Evolutionary conservation across 805 yeast species (phyloP).

Genomic region (Teunomyces atbi): DNA sequence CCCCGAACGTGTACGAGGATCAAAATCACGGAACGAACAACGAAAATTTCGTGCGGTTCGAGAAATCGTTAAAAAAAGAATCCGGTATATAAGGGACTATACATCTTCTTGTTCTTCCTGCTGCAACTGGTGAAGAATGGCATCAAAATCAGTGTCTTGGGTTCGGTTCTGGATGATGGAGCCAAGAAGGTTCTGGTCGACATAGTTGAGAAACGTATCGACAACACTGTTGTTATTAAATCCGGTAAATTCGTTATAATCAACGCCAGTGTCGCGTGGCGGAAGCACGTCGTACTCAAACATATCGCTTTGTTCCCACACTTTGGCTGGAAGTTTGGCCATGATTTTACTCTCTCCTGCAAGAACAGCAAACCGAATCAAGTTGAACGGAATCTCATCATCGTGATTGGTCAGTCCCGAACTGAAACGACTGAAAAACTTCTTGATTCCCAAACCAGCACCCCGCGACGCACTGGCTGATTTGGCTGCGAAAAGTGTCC

Average conservation of each 20-base stretch:
- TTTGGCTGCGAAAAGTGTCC: conserved; percentile 9
- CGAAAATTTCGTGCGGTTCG: not conserved
- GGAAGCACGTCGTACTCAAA: conserved; percentile 75
- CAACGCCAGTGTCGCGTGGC: conserved; percentile 40
- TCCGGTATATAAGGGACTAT: not conserved
- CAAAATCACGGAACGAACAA: not conserved
- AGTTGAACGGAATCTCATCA: conserved; percentile 53
- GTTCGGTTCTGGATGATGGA: conserved; percentile 38
- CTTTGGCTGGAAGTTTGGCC: conserved; percentile 62
- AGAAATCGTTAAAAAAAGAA: not conserved
- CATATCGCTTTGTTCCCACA: conserved; percentile 62
- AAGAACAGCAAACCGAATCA: conserved; percentile 64
- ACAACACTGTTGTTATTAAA: conserved; percentile 16
- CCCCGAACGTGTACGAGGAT: not conserved
- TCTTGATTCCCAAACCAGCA: conserved; percentile 11
- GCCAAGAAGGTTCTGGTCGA: conserved; percentile 47
- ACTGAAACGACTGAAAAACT: conserved; percentile 11
- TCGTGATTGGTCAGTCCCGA: conserved; percentile 12
- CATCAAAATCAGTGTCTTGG: conserved; percentile 17
- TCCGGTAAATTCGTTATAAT: conserved; percentile 41
- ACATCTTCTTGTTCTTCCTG: conserved; percentile 10
- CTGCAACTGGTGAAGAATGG: conserved; percentile 21
- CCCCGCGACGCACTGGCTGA: not conserved
- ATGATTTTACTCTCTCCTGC: conserved; percentile 70
- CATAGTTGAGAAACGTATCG: conserved; percentile 39